phyloP scores from a whole-genome alignment of 192 early-diverging fungal genomes.

The Coemansia sp. region DNA sequence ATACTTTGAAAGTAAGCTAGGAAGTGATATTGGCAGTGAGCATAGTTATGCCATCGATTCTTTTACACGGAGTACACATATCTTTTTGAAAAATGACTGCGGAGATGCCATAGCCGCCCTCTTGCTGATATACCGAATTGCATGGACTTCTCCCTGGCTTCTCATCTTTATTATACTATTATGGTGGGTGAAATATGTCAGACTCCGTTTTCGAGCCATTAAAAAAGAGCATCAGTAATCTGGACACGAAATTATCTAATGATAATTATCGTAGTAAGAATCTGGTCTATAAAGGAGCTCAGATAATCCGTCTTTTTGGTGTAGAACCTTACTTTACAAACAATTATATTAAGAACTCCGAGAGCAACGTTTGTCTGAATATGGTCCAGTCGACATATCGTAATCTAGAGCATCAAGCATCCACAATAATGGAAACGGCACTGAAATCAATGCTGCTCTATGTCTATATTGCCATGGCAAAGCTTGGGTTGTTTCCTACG shows the following conservation, averaged over 20 bases:
- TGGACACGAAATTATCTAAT: too few relatives aligned
- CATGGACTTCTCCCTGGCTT: not conserved
- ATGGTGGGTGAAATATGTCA: not conserved
- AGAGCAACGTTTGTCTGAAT: too few relatives aligned
- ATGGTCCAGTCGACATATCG: too few relatives aligned
- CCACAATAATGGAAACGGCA: too few relatives aligned
- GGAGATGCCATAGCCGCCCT: not conserved
- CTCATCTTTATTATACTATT: not conserved
- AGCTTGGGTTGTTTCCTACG: not conserved
- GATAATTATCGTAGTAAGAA: too few relatives aligned
- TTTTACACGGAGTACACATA: not conserved
- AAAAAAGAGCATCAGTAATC: not conserved
- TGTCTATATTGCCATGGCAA: too few relatives aligned
- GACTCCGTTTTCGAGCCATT: not conserved
- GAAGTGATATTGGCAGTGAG: not conserved
- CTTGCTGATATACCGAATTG: not conserved
- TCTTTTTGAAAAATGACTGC: not conserved
- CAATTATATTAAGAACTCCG: conserved; percentile 43
- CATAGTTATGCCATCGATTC: not conserved
- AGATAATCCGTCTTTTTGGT: too few relatives aligned
- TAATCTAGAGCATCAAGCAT: too few relatives aligned
- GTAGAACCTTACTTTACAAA: conserved; percentile 42
- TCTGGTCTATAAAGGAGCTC: not conserved
- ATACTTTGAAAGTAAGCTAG: not conserved
- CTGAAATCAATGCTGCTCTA: not conserved